Evolutionary conservation across 345 rosid species (phyloP).

Genomic region (Turnera subulata): DNA sequence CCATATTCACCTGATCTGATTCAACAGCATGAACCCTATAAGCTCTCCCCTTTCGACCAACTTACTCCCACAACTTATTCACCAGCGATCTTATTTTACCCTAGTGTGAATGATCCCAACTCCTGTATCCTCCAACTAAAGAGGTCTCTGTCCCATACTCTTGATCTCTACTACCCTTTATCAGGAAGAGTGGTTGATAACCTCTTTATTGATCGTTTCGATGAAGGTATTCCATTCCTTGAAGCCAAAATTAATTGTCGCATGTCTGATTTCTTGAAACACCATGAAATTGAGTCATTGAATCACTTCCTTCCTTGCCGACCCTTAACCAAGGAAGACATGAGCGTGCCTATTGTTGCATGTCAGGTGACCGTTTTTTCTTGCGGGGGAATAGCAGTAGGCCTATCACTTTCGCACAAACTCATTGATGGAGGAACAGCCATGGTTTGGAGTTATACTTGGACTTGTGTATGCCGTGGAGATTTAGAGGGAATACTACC

Average conservation of each 20-base stretch:
- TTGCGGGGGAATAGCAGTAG: too few species aligned
- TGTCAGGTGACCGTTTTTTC: too few species aligned
- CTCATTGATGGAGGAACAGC: constrained; percentile 13
- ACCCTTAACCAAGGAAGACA: constrained; percentile 1
- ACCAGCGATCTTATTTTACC: constrained; percentile 5
- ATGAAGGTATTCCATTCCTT: constrained; percentile 3
- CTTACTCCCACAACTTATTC: constrained; percentile 10
- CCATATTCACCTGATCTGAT: constrained; percentile 5
- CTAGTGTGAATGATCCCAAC: not conserved
- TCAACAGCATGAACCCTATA: not conserved
- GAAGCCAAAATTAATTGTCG: too few species aligned
- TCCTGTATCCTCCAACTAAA: not conserved
- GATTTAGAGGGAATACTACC: not conserved
- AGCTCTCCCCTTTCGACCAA: too few species aligned
- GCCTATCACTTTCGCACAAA: too few species aligned
- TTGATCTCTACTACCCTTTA: too few species aligned
- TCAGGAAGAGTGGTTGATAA: constrained; percentile 4
- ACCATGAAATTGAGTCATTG: not conserved
- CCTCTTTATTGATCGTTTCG: constrained; percentile 2
- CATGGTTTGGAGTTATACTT: not conserved
- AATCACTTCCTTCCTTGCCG: constrained; percentile 9
- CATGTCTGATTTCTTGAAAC: constrained; percentile 7
- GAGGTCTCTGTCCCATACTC: constrained; percentile 13
- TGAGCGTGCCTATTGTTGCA: not conserved
- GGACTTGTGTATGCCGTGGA: constrained; percentile 15